phyloP scores from a whole-genome alignment of 305 asterid species.

The Fraxinus velutina region DNA sequence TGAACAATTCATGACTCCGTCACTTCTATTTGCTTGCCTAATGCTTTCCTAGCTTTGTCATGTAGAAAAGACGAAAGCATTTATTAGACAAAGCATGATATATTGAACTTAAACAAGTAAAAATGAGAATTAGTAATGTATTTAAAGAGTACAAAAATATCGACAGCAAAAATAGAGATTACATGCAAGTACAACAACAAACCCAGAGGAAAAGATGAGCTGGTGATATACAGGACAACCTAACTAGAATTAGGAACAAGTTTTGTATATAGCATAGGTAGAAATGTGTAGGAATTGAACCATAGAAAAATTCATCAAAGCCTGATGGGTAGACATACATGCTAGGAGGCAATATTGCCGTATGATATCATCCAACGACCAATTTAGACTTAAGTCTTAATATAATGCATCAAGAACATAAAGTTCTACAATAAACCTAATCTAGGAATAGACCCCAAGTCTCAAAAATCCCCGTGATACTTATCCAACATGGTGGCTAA shows the following conservation, averaged over 20 bases:
- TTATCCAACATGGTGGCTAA: not conserved
- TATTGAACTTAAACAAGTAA: not conserved
- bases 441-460: not conserved
- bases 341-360: not conserved
- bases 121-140: not conserved
- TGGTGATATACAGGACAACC: not conserved
- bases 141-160: not conserved
- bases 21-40: slow-evolving; percentile 66
- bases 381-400: not conserved
- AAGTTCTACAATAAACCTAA: not conserved
- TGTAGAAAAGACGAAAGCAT: slow-evolving; percentile 26
- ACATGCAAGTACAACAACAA: not conserved
- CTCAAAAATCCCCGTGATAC: not conserved
- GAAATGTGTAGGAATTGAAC: no score
- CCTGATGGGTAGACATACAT: no score
- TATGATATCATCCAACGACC: not conserved
- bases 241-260: no score
- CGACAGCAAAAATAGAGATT: not conserved
- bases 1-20: slow-evolving; percentile 61
- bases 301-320: no score
- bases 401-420: not conserved
- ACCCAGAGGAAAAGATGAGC: not conserved
- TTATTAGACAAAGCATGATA: slow-evolving; percentile 6
- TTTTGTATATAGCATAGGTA: no score
- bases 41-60: slow-evolving; percentile 90